Evolutionary conservation across 2,329 filamentous ascomycete species (phyloP).

Genomic region (Blastomyces gilchristii): DNA sequence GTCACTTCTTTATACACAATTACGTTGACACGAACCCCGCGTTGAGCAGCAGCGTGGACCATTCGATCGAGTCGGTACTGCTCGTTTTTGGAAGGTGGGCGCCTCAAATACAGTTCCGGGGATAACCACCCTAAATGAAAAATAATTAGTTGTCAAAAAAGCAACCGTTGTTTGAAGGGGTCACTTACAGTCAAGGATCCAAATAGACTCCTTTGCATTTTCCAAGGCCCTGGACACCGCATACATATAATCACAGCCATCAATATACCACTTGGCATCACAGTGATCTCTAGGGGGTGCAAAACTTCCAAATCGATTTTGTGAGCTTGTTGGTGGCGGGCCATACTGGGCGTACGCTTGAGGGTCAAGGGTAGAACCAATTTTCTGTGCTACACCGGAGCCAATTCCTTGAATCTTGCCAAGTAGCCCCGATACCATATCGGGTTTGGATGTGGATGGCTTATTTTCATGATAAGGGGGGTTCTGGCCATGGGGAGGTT

Average conservation of each 20-base stretch:
- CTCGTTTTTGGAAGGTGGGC: constrained; percentile 72
- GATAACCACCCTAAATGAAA: constrained; percentile 74
- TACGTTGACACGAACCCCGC: constrained; percentile 87
- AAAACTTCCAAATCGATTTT: constrained; percentile 79
- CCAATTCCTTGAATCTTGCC: constrained; percentile 47
- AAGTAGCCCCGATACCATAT: constrained; percentile 40
- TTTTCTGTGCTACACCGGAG: constrained; percentile 41
- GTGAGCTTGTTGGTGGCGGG: constrained; percentile 54
- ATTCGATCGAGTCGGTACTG: constrained; percentile 80
- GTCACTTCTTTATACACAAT: constrained; percentile 88
- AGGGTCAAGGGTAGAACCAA: constrained; percentile 39
- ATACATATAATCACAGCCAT: constrained; percentile 92
- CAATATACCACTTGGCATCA: constrained; percentile 92
- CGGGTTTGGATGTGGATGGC: constrained; percentile 25
- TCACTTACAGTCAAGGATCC: constrained; percentile 77
- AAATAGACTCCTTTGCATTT: constrained; percentile 81
- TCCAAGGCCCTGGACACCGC: constrained; percentile 86
- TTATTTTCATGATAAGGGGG: constrained; percentile 26
- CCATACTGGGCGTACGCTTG: constrained; percentile 40
- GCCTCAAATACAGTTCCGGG: constrained; percentile 72
- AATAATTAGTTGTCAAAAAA: constrained; percentile 71
- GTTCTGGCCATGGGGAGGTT: constrained; percentile 21
- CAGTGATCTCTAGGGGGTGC: constrained; percentile 81
- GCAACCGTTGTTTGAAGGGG: constrained; percentile 39
- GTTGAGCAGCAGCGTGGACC: constrained; percentile 79